A percentile compares a stretch with the other conserved stretches of the same genome.
Evolutionary conservation across 192 early-diverging fungal species (phyloP).

Genomic region (Coemansia sp.): DNA sequence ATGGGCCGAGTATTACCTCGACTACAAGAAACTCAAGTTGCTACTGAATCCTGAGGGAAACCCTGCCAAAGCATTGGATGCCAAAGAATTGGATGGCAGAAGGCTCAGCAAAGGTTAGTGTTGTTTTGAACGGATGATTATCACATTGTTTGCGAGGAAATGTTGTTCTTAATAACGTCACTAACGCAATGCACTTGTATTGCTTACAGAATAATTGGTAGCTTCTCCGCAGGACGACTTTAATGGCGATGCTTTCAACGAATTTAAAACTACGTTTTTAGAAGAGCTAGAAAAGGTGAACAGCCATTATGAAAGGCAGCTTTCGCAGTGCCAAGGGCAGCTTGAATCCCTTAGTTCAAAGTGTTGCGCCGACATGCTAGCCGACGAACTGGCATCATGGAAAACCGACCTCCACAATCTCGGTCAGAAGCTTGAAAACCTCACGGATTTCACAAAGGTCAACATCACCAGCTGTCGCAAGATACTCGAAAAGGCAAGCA

Average conservation of each 20-base stretch:
- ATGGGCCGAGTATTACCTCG: slow-evolving; percentile 58
- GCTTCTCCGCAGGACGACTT: too few relatives aligned
- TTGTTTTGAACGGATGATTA: too few relatives aligned
- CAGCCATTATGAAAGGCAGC: slow-evolving; percentile 54
- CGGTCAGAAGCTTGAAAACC: slow-evolving; percentile 27
- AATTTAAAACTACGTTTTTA: slow-evolving; percentile 46
- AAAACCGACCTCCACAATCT: slow-evolving; percentile 26
- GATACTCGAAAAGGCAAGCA: slow-evolving; percentile 68
- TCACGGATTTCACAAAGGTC: slow-evolving; percentile 59
- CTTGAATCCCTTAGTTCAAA: slow-evolving; percentile 18
- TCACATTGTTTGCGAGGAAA: too few relatives aligned
- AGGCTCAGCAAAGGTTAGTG: background rate
- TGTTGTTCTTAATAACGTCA: too few relatives aligned
- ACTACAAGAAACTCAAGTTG: slow-evolving; percentile 59
- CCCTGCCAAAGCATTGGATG: too few relatives aligned
- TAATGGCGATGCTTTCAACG: slow-evolving; percentile 10
- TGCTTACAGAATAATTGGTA: too few relatives aligned
- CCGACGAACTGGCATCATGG: slow-evolving; percentile 11
- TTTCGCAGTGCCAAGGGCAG: slow-evolving; percentile 25
- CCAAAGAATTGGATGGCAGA: background rate
- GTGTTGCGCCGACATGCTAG: slow-evolving; percentile 25
- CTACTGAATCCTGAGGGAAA: slow-evolving; percentile 35
- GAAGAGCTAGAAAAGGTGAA: slow-evolving; percentile 60
- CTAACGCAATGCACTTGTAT: too few relatives aligned
- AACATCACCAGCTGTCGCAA: slow-evolving; percentile 67